Evolutionary conservation across 768 basidiomycete genomes (phyloP).

Genomic region (Pleurotus sapidus): DNA sequence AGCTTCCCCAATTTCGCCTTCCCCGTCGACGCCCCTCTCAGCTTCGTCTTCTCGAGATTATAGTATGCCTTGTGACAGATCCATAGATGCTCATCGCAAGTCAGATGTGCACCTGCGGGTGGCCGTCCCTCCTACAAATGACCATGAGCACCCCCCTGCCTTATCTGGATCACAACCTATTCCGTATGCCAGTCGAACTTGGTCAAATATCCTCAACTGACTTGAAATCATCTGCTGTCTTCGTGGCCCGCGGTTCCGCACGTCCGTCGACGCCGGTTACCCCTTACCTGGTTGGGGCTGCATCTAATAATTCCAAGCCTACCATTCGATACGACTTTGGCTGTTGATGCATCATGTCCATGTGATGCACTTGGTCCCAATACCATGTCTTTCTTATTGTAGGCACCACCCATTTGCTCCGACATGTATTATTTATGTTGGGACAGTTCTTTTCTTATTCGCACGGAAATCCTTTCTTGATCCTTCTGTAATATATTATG

Average conservation of each 20-base stretch:
- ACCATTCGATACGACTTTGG: background rate
- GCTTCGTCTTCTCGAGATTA: background rate
- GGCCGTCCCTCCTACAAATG: background rate
- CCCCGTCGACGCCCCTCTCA: conserved; percentile 3
- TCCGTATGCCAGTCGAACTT: conserved; percentile 2
- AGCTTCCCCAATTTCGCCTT: conserved; percentile 3
- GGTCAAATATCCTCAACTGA: background rate
- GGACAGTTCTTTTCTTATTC: too few species aligned
- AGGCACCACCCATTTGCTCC: background rate
- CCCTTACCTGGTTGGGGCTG: background rate
- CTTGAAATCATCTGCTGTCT: too few species aligned
- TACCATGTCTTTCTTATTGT: background rate
- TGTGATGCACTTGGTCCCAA: conserved; percentile 6
- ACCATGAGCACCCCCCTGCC: background rate
- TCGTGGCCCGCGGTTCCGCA: too few species aligned
- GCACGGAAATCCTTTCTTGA: too few species aligned
- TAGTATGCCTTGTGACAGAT: too few species aligned
- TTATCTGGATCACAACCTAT: background rate
- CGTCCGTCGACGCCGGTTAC: background rate
- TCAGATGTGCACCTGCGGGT: background rate
- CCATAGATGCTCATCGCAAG: background rate
- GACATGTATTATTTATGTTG: conserved; percentile 3
- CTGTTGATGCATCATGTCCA: background rate
- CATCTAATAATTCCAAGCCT: too few species aligned
- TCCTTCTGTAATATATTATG: background rate